These are phyloP conservation scores for Coleophoma cylindrospora DNA, from an alignment of 2,329 filamentous ascomycete genomes.

Conservation along the genomic window DNA sequence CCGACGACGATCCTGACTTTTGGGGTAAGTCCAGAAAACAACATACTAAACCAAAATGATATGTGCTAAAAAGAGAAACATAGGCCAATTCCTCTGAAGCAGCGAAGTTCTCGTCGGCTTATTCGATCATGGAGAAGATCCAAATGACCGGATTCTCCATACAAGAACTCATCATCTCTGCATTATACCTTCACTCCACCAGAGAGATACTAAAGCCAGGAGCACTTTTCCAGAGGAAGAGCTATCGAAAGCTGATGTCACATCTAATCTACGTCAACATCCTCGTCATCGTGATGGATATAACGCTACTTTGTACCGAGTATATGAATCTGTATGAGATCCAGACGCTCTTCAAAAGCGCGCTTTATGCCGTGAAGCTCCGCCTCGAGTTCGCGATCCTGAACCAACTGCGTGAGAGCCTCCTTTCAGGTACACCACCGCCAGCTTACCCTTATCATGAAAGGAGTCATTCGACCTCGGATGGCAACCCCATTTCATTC, in stretches of 20 bases:
- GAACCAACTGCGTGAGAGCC: conserved; percentile 15
- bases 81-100: conserved; percentile 25
- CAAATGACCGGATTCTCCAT: conserved; percentile 38
- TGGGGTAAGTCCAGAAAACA: conserved; percentile 19
- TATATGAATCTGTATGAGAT: conserved; percentile 30
- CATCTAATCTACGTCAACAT: conserved; percentile 41
- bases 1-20: conserved; percentile 39
- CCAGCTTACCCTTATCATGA: not conserved
- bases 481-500: not conserved
- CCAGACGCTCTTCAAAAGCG: conserved; percentile 32
- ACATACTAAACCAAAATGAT: not conserved
- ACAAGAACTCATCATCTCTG: conserved; percentile 40
- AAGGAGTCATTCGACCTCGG: not conserved
- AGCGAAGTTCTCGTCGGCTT: conserved; percentile 24
- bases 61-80: conserved; percentile 25
- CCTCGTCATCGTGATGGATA: conserved; percentile 39
- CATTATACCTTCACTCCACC: conserved; percentile 48
- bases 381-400: conserved; percentile 45
- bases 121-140: conserved; percentile 35
- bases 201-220: conserved; percentile 2
- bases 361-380: conserved; percentile 36
- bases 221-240: not conserved
- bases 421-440: not conserved
- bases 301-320: conserved; percentile 31
- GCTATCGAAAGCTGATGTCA: conserved; percentile 27